Evolutionary conservation across 352 stramenopile species (phyloP), one percentile per base, ranked within the genome.

Genomic region (Globisporangium cederbergense): DNA sequence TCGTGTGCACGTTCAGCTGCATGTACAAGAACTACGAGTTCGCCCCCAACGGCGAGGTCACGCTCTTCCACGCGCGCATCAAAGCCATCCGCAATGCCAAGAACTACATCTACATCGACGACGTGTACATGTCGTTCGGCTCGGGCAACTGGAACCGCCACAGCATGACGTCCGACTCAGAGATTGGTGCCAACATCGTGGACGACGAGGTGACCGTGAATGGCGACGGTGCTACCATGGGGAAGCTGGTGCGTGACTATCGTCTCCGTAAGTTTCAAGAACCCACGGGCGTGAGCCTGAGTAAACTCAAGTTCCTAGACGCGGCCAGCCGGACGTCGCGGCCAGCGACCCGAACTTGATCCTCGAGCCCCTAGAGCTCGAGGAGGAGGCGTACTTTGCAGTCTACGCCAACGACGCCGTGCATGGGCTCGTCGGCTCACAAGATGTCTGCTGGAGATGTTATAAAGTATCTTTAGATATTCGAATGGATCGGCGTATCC

Each of bases 51-150:
- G 75, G 82, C n/a, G 82, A 89, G 38, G 51, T 65, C 6, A 85
- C 82, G 38, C 60, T 87, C 18, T 75, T 86, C 53, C 58, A 76
- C 3, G 64, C 76, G 9, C 76, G 76, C 13, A 62, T 89, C 60
- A 86, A 89, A 60, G 79, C 74, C 13, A 78, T 87, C 40, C 63
- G 65, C 25, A 78, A 74, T 46, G 79, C 79, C 3, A 78, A 78
- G 60, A 89, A 87, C 65, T 89, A 74, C 51, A 79, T 89, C 38
- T 89, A 86, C 70, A 81, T 89, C 25, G 77, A 89, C 46, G 79
- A 89, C 60, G n/a, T n/a, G n/a, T n/a, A n/a, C n/a, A n/a, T n/a
- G n/a, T n/a, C n/a, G n/a, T n/a, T n/a, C n/a, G n/a, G n/a, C n/a
- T n/a, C n/a, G n/a, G n/a, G n/a, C n/a, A n/a, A n/a, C n/a, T n/a